A percentile compares a stretch with the other conserved stretches of the same genome.
phyloP scores from a whole-genome alignment of 2,329 filamentous ascomycete species.

The Cordyceps farinosa region DNA sequence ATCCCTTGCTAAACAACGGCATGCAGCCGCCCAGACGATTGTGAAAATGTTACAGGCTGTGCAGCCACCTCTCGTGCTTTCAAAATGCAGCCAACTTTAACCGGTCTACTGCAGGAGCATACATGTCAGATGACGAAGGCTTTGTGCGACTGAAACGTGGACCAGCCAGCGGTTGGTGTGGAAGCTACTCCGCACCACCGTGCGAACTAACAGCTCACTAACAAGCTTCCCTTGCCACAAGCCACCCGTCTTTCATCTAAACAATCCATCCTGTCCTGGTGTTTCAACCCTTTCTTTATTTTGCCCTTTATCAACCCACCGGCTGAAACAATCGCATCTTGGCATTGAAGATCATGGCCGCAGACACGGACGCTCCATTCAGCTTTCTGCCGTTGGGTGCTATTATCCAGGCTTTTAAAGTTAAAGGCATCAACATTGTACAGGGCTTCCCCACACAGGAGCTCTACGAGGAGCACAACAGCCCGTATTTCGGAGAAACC shows the following conservation, averaged over 20 bases:
- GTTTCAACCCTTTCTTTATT: background rate
- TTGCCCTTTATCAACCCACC: background rate
- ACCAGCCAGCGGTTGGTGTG: background rate
- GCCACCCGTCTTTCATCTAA: slow-evolving; percentile 22
- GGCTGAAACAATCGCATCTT: background rate
- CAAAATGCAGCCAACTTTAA: background rate
- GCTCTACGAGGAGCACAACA: slow-evolving; percentile 72
- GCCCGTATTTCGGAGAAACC: slow-evolving; percentile 84
- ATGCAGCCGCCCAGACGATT: no score
- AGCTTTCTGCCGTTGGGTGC: slow-evolving; percentile 72
- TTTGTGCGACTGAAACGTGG: background rate
- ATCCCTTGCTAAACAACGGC: background rate
- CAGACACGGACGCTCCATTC: slow-evolving; percentile 44
- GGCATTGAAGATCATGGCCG: slow-evolving; percentile 9
- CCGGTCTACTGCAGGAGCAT: background rate
- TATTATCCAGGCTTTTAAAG: slow-evolving; percentile 75
- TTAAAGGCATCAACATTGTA: slow-evolving; percentile 81
- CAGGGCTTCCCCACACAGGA: slow-evolving; percentile 75
- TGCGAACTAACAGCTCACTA: slow-evolving; percentile 5
- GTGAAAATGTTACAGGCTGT: background rate
- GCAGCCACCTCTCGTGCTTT: background rate
- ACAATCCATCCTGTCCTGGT: background rate
- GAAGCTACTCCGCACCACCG: slow-evolving; percentile 13
- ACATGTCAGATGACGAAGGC: slow-evolving; percentile 12
- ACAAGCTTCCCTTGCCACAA: background rate